phyloP scores from a whole-genome alignment of 1,284 basidiomycete species.

The Apiotrichum siamense region DNA sequence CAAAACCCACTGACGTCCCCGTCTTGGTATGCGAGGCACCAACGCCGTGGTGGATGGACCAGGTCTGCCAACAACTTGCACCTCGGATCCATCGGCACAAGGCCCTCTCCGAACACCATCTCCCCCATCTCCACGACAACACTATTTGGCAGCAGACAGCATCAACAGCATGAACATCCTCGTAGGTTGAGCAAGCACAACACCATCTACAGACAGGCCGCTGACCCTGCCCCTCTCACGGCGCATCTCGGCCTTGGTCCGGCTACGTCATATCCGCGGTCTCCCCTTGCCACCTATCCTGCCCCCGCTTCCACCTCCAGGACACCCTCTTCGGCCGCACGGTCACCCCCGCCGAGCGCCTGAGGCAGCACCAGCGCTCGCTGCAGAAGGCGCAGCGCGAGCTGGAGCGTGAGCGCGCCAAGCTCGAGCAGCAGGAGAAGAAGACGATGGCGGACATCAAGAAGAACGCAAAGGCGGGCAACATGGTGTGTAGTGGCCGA shows the following conservation, averaged over 20 bases:
- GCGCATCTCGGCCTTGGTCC: background rate
- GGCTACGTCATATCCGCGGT: background rate
- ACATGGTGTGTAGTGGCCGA: slow-evolving; percentile 64
- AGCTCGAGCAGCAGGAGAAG: slow-evolving; percentile 93
- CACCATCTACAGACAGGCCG: too few relatives aligned
- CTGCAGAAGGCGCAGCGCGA: slow-evolving; percentile 95
- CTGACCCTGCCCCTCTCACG: too few relatives aligned
- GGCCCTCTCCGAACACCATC: background rate
- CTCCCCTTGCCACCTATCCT: too few relatives aligned
- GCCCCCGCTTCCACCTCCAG: slow-evolving; percentile 48
- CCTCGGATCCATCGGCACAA: too few relatives aligned
- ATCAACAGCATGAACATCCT: slow-evolving; percentile 34
- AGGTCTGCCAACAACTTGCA: too few relatives aligned
- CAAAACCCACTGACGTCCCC: too few relatives aligned
- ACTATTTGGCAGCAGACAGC: too few relatives aligned
- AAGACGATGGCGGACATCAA: slow-evolving; percentile 91
- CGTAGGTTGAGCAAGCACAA: slow-evolving; percentile 23
- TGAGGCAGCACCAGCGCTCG: slow-evolving; percentile 91
- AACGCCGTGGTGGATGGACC: too few relatives aligned
- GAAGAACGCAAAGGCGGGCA: slow-evolving; percentile 89
- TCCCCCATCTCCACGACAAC: background rate
- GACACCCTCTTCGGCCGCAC: slow-evolving; percentile 91
- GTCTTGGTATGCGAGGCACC: too few relatives aligned
- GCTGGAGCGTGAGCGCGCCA: slow-evolving; percentile 87
- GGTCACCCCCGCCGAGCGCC: slow-evolving; percentile 89